A percentile compares a stretch with the other conserved stretches of the same genome.
phyloP scores from a whole-genome alignment of 2,329 filamentous ascomycete species.

The Aspergillus floridensis region DNA sequence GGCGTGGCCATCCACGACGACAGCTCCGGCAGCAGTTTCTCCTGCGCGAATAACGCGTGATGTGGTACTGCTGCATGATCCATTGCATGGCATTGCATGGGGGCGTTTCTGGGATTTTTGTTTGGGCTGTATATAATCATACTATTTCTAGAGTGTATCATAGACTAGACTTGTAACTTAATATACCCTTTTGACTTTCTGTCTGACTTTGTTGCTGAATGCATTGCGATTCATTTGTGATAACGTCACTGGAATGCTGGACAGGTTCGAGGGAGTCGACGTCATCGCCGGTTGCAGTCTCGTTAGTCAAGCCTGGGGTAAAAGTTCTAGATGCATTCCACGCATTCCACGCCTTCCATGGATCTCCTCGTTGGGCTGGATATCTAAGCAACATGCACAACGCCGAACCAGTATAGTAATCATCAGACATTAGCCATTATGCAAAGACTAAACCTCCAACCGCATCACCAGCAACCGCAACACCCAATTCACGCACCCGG shows the following conservation, averaged over 20 bases:
- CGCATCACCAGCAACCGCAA: conserved; percentile 3
- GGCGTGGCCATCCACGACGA: conserved; percentile 17
- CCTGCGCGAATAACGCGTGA: conserved; percentile 14
- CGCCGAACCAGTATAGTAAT: too few relatives aligned
- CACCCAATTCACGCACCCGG: conserved; percentile 6
- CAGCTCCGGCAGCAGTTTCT: conserved; percentile 11
- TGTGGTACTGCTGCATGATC: too few relatives aligned
- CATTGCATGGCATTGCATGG: too few relatives aligned
- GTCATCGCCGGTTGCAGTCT: neutral
- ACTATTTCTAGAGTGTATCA: conserved; percentile 1
- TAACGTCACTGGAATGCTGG: too few relatives aligned
- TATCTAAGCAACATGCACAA: too few relatives aligned
- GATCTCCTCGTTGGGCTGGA: too few relatives aligned
- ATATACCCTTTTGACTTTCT: conserved; percentile 1
- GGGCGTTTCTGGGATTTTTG: too few relatives aligned
- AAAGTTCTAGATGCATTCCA: too few relatives aligned
- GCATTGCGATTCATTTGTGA: too few relatives aligned
- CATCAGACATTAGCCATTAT: too few relatives aligned
- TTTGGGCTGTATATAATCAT: neutral
- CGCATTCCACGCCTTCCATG: too few relatives aligned
- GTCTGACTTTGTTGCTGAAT: neutral
- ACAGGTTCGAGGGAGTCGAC: neutral
- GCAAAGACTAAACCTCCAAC: neutral
- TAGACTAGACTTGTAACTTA: conserved; percentile 2
- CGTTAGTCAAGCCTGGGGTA: too few relatives aligned